phyloP scores from a whole-genome alignment of 139 green algal genomes.

The Coelastrella sp. region DNA sequence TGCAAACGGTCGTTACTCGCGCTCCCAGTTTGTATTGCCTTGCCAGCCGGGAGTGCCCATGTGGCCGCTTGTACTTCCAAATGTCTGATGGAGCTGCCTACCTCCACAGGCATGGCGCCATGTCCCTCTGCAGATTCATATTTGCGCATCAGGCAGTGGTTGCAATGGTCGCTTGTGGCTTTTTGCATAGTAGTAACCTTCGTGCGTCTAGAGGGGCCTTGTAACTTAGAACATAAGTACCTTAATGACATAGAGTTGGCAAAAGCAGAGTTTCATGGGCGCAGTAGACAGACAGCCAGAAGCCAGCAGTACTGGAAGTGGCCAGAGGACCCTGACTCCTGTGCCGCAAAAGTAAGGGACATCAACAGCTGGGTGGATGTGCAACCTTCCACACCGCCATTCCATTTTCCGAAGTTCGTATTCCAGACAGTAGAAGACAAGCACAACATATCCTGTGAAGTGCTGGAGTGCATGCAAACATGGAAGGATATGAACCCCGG shows the following conservation, averaged over 20 bases:
- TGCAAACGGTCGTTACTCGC: background rate
- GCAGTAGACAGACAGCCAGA: background rate
- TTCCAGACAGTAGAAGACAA: conserved; percentile 46
- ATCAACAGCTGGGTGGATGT: conserved; percentile 12
- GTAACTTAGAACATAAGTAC: background rate
- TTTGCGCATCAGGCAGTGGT: background rate
- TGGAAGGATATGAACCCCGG: conserved; percentile 40
- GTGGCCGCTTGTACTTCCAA: too few relatives aligned
- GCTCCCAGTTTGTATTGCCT: background rate
- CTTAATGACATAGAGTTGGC: conserved; percentile 26
- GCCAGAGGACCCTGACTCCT: conserved; percentile 11
- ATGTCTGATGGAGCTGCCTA: conserved; percentile 4
- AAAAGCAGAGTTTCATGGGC: conserved; percentile 28
- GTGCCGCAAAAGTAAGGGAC: background rate
- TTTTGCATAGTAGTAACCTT: background rate
- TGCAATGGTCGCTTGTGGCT: conserved; percentile 22
- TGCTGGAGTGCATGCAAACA: conserved; percentile 25
- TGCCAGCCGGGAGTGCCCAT: too few relatives aligned
- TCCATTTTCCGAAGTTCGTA: conserved; percentile 28
- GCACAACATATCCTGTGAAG: conserved; percentile 40
- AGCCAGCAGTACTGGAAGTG: background rate
- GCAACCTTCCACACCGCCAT: background rate
- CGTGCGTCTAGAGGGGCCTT: background rate
- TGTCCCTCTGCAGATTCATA: background rate
- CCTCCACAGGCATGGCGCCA: background rate